These are phyloP conservation scores for Hymenoscyphus salicellus DNA, from an alignment of 2,329 filamentous ascomycete genomes.

Conservation along the genomic window DNA sequence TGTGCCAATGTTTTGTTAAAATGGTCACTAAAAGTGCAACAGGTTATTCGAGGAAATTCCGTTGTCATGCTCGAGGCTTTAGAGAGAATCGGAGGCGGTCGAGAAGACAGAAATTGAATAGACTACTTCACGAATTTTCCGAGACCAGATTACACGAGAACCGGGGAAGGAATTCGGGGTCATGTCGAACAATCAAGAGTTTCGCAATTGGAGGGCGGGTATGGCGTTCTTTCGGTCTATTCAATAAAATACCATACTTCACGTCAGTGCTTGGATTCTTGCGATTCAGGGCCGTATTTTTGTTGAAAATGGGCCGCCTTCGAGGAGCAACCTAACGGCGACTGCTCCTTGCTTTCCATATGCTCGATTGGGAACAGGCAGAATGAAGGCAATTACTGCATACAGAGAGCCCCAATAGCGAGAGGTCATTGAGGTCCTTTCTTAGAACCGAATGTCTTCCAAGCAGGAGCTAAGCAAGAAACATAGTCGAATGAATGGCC, in stretches of 20 bases:
- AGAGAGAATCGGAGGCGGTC: constrained; percentile 62
- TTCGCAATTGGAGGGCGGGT: constrained; percentile 4
- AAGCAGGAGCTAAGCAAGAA: no score
- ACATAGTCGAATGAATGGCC: neutral
- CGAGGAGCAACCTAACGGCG: neutral
- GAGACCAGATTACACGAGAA: neutral
- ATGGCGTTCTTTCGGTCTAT: constrained; percentile 7
- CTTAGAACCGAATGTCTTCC: neutral
- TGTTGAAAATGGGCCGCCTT: neutral
- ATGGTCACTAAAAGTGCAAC: constrained; percentile 18
- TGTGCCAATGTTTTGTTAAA: neutral
- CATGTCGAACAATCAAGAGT: constrained; percentile 6
- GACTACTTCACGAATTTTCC: neutral
- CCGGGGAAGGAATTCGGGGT: neutral
- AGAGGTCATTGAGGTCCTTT: neutral
- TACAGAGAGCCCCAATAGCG: neutral
- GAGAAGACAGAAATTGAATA: constrained; percentile 39
- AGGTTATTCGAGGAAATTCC: constrained; percentile 96
- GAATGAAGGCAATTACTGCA: neutral
- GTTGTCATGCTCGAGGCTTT: constrained; percentile 95
- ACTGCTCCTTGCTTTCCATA: neutral
- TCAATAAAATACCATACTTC: constrained; percentile 24
- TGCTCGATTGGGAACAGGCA: neutral
- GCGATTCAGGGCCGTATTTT: neutral
- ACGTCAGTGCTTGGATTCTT: neutral